These are phyloP conservation scores for Teratosphaeria destructans DNA, from an alignment of 2,329 filamentous ascomycete genomes.

Conservation along the genomic window DNA sequence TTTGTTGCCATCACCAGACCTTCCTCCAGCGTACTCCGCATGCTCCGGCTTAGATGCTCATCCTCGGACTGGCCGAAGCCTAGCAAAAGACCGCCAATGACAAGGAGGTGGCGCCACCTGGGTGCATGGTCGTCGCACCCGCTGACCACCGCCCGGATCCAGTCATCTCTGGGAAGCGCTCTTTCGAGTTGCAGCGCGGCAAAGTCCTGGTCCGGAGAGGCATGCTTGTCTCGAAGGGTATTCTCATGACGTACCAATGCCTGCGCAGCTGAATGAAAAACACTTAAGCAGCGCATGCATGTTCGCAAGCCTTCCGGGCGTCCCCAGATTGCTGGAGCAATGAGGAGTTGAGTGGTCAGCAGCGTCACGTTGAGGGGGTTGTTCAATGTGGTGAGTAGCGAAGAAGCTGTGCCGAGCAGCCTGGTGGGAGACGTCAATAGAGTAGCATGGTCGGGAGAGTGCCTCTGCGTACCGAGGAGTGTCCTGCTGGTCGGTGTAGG, in stretches of 20 bases:
- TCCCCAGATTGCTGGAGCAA: slow-evolving; percentile 61
- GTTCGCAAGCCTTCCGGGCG: slow-evolving; percentile 51
- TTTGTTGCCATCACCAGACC: slow-evolving; percentile 68
- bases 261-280: slow-evolving; percentile 59
- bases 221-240: slow-evolving; percentile 18
- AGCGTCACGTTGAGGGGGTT: slow-evolving; percentile 67
- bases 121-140: slow-evolving; percentile 52
- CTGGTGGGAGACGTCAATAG: slow-evolving; percentile 13
- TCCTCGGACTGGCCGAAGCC: slow-evolving; percentile 59
- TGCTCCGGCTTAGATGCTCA: slow-evolving; percentile 50
- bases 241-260: slow-evolving; percentile 42
- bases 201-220: slow-evolving; percentile 16
- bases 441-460: slow-evolving; percentile 2
- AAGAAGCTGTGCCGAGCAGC: slow-evolving; percentile 54
- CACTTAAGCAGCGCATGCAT: slow-evolving; percentile 56
- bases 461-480: slow-evolving; percentile 42
- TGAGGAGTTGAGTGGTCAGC: slow-evolving; percentile 61
- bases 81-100: slow-evolving; percentile 67
- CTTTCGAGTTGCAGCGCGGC: slow-evolving; percentile 20
- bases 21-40: slow-evolving; percentile 59
- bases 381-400: slow-evolving; percentile 57
- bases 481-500: slow-evolving; percentile 48
- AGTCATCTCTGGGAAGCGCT: slow-evolving; percentile 38
- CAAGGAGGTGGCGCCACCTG: slow-evolving; percentile 75
- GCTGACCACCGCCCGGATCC: slow-evolving; percentile 48